Evolutionary conservation across 176 grass and related monocot genomes (phyloP).

Genomic region (Triticum urartu): DNA sequence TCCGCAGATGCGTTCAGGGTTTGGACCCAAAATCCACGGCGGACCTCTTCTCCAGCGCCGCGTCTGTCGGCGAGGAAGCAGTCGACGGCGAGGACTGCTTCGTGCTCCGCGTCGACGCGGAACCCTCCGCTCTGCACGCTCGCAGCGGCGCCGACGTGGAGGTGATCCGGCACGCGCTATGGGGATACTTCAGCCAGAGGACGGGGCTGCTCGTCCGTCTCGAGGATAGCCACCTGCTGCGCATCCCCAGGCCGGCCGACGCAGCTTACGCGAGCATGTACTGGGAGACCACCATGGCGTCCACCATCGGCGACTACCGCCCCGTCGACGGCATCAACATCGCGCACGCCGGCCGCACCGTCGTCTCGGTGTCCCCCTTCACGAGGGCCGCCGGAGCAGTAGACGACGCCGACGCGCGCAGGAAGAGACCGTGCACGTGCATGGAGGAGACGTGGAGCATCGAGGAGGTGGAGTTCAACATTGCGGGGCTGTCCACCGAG

Average conservation of each 20-base stretch:
- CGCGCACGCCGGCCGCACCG: constrained; percentile 65
- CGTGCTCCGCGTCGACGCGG: constrained; percentile 60
- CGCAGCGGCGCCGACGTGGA: constrained; percentile 58
- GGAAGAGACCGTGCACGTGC: constrained; percentile 6
- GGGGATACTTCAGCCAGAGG: constrained; percentile 84
- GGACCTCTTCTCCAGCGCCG: constrained; percentile 61
- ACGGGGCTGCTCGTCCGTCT: constrained; percentile 70
- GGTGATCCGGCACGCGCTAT: constrained; percentile 65
- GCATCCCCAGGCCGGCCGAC: constrained; percentile 18
- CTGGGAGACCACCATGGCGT: constrained; percentile 88
- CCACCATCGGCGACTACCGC: constrained; percentile 65
- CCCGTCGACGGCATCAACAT: constrained; percentile 69
- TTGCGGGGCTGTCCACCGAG: constrained; percentile 58
- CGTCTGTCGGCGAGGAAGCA: constrained; percentile 56
- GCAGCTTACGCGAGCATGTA: constrained; percentile 21
- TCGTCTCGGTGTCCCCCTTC: constrained; percentile 49
- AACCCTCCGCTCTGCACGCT: constrained; percentile 22
- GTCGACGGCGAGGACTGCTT: constrained; percentile 72
- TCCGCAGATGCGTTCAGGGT: constrained; percentile 67
- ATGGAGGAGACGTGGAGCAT: constrained; percentile 83
- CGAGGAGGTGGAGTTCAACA: constrained; percentile 82
- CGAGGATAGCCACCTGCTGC: constrained; percentile 70
- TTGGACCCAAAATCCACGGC: constrained; percentile 71
- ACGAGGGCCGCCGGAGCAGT: constrained; percentile 8
- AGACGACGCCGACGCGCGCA: not conserved